A percentile compares a stretch with the other conserved stretches of the same genome.
These are phyloP conservation scores for Tuber aestivum DNA, from an alignment of 495 filamentous ascomycete species.

Conservation along the genomic window DNA sequence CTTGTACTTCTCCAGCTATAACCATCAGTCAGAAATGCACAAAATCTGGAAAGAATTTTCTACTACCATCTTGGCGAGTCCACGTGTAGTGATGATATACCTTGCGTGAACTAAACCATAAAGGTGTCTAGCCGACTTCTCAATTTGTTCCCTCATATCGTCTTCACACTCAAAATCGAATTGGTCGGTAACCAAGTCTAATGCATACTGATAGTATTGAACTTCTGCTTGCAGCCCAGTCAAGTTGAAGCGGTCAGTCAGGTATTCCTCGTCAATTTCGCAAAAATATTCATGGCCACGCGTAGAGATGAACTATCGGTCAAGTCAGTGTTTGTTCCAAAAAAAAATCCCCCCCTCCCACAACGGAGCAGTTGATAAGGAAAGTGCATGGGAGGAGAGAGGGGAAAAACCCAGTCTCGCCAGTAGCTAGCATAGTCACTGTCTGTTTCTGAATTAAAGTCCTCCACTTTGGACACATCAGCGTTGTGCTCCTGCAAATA, in stretches of 20 bases:
- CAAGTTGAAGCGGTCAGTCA: conserved; percentile 97
- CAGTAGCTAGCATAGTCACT: conserved; percentile 99
- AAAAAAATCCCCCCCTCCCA: neutral
- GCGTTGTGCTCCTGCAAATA: neutral
- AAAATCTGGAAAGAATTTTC: conserved; percentile 1
- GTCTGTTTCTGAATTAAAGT: conserved; percentile 94
- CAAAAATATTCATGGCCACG: conserved; percentile 99
- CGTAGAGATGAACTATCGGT: conserved; percentile 85
- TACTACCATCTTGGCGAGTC: conserved; percentile 89
- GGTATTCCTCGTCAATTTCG: conserved; percentile 98
- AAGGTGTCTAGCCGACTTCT: conserved; percentile 92
- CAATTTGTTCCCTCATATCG: conserved; percentile 94
- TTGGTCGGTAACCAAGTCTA: conserved; percentile 98
- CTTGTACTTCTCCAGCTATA: conserved; percentile 94
- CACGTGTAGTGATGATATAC: conserved; percentile 94
- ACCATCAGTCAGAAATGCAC: conserved; percentile 18
- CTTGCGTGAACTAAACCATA: conserved; percentile 95
- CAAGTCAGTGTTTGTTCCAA: conserved; percentile 23
- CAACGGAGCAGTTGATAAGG: conserved; percentile 13
- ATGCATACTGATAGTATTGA: conserved; percentile 95
- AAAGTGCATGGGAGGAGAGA: conserved; percentile 12
- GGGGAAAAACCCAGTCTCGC: conserved; percentile 72
- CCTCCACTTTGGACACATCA: conserved; percentile 58
- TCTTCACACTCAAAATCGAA: conserved; percentile 99
- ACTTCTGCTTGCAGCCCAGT: conserved; percentile 97